Conservation (phyloP, 2,329 filamentous ascomycete genomes). For the Fusarium hainanense region DNA sequence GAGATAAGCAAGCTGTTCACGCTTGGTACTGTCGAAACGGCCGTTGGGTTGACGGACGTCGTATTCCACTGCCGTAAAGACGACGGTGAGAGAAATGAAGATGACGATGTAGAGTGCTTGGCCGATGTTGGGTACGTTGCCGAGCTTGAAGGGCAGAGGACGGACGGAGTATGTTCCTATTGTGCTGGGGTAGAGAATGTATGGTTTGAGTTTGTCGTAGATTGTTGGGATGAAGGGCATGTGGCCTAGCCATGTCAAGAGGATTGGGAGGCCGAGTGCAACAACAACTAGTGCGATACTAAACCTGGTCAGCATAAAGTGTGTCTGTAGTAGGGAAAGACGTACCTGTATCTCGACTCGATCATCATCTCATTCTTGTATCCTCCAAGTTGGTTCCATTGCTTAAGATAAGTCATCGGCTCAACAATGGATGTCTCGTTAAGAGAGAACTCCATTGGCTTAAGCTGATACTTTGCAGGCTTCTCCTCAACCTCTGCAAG, state of each 20-base stretch:
- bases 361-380: conserved; percentile 12
- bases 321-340: fast-evolving
- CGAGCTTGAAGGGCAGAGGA: conserved; percentile 5
- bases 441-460: neutral
- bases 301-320: fast-evolving
- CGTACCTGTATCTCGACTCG: conserved; percentile 13
- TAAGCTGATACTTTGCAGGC: conserved; percentile 1
- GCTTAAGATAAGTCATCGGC: neutral
- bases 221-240: conserved; percentile 4
- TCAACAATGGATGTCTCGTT: neutral
- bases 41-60: conserved; percentile 2
- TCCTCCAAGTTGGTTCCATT: conserved; percentile 5
- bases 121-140: conserved; percentile 8
- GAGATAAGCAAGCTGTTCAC: neutral
- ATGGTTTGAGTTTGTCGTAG: conserved; percentile 19
- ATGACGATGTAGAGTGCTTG: conserved; percentile 8
- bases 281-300: conserved; percentile 1
- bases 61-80: neutral
- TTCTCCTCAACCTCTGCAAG: neutral
- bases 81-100: neutral
- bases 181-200: conserved; percentile 17
- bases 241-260: conserved; percentile 8
- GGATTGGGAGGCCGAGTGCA: conserved; percentile 5
- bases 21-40: neutral
- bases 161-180: conserved; percentile 21